Base-by-base conservation (phyloP, 1,284 basidiomycete genomes). In the Cryptococcus floricola region DNA sequence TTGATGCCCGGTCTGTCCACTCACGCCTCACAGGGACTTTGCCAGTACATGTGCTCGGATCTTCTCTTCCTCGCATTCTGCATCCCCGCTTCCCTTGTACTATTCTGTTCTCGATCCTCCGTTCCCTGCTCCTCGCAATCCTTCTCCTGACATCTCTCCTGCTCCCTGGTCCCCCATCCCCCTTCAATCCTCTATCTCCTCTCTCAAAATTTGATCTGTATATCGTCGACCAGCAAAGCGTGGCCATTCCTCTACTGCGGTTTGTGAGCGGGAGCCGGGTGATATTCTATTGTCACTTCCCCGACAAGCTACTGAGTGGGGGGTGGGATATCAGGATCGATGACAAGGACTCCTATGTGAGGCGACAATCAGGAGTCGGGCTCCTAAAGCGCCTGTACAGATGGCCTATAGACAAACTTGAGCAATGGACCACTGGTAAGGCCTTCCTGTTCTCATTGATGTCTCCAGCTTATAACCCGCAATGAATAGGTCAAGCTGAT, bases 221-320 rank as follows among this genome's bases (percentile, higher is more conserved):
- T 79, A 87, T 98, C 58, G 87, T 98, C 16, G 96, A 98, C 77
- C 95, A 98, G 73, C 84, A 98, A 19, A 91, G 91, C 1, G 91
- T 91, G 2, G 91, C 88, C 58, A 82, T 98, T 18, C 95, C 95
- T 0, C 79, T 95, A 59, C 80, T 98, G 1, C 83, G 89, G 13
- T 73, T 81, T 51, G 71, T 89, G 10, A 83, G 81, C 3, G 80
- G 81, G 12, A 89, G 84, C 10, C 84, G 90, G 1, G 88, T 96
- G 25, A 85, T 98, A 16, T 98, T 97, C 78, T 98, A 98, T 76
- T 96, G 93, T 67, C 95, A 98, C 75, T 98, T 98, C 68, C 95
- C 96, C 0, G 93, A 97, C 77, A 92, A 94, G 73, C 80, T 96
- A 0, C 81, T 96, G n/a, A 73, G 71, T 18, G 69, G 75, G n/a